These are phyloP conservation scores for Parsonsia alboflavescens DNA, from an alignment of 257 asterid genomes.

Conservation along the genomic window DNA sequence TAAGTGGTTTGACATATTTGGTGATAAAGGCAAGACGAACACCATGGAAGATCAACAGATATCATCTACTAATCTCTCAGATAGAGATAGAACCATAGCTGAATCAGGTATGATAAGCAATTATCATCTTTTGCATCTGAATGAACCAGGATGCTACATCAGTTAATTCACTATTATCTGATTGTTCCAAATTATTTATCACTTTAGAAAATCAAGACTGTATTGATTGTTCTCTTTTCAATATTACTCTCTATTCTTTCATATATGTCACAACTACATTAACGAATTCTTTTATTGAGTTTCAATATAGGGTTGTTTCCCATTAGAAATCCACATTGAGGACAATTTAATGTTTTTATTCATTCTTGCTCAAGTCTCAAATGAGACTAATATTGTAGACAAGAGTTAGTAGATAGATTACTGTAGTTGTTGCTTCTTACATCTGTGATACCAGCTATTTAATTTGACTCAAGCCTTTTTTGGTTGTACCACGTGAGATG, in stretches of 20 bases:
- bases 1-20: conserved; percentile 37
- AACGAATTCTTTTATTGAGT: neutral
- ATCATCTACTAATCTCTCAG: conserved; percentile 40
- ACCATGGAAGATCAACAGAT: conserved; percentile 35
- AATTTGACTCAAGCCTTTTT: neutral
- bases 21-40: conserved; percentile 34
- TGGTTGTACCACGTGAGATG: neutral
- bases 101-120: conserved; percentile 45
- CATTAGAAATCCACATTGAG: too few relatives aligned
- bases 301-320: neutral
- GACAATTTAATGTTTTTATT: neutral
- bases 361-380: neutral
- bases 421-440: neutral
- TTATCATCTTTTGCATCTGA: conserved; percentile 5
- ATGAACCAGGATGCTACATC: neutral
- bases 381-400: neutral
- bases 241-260: neutral
- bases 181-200: neutral
- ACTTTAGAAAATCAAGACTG: neutral
- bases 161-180: neutral
- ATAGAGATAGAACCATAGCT: conserved; percentile 34
- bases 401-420: neutral
- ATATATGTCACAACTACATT: neutral
- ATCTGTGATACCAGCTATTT: neutral
- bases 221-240: neutral